Evolutionary conservation across 768 basidiomycete species (phyloP).

Genomic region (Mycena olivaceomarginata): DNA sequence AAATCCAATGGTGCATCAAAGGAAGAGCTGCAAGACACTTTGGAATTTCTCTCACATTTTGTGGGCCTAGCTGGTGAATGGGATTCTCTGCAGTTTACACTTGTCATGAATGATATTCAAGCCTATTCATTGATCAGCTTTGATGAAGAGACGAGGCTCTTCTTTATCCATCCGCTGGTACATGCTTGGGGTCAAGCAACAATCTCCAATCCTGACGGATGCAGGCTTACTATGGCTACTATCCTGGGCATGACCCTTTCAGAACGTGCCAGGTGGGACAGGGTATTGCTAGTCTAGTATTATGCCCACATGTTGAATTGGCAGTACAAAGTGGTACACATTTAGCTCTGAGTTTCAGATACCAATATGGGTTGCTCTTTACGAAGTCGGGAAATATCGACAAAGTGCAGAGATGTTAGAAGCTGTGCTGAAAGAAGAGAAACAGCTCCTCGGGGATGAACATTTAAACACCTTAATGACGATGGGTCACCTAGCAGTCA

Average conservation of each 20-base stretch:
- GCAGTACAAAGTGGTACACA: no score
- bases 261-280: neutral
- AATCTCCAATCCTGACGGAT: neutral
- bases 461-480: neutral
- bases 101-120: no score
- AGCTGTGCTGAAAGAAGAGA: neutral
- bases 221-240: neutral
- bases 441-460: neutral
- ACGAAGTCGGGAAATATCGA: neutral
- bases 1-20: neutral
- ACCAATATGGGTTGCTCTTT: neutral
- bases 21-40: neutral
- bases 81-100: no score
- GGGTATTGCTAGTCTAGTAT: neutral
- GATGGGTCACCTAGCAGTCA: neutral
- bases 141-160: neutral
- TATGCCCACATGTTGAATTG: neutral
- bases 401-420: neutral
- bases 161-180: neutral
- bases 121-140: neutral
- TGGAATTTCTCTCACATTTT: no score
- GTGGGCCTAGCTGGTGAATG: no score
- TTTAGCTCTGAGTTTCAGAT: neutral
- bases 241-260: neutral
- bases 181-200: neutral